A percentile compares a stretch with the other conserved stretches of the same genome.
phyloP scores from a whole-genome alignment of 305 asterid genomes.

The Caryopteris hybrid region DNA sequence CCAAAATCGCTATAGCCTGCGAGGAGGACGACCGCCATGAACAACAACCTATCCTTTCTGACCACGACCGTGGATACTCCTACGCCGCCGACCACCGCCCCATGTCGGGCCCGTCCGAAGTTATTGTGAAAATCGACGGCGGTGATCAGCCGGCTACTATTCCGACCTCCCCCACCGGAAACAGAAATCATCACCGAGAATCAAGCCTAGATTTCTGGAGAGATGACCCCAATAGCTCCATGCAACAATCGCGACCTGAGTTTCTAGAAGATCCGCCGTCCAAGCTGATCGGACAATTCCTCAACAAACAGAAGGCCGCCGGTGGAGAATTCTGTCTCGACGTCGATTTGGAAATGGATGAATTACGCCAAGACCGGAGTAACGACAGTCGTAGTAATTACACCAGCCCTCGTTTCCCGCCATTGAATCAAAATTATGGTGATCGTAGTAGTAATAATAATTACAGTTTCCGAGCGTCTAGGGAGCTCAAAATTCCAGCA shows the following conservation, averaged over 20 bases:
- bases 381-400: neutral
- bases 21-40: slow-evolving; percentile 37
- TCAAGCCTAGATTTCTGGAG: slow-evolving; percentile 49
- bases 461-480: slow-evolving; percentile 21
- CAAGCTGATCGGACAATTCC: slow-evolving; percentile 54
- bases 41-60: slow-evolving; percentile 52
- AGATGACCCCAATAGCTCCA: slow-evolving; percentile 7
- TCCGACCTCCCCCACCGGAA: neutral
- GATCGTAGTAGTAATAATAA: neutral
- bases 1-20: slow-evolving; percentile 30
- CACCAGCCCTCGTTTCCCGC: slow-evolving; percentile 14
- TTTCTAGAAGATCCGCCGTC: slow-evolving; percentile 59
- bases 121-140: slow-evolving; percentile 63
- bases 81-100: slow-evolving; percentile 4
- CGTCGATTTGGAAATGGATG: slow-evolving; percentile 78
- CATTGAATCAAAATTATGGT: slow-evolving; percentile 2
- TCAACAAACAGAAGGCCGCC: slow-evolving; percentile 58
- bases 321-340: slow-evolving; percentile 60
- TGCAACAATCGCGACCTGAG: slow-evolving; percentile 14
- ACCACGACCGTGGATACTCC: slow-evolving; percentile 28
- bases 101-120: slow-evolving; percentile 34
- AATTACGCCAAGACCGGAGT: slow-evolving; percentile 34
- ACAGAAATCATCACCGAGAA: slow-evolving; percentile 24
- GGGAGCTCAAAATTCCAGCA: slow-evolving; percentile 38
- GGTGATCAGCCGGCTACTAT: slow-evolving; percentile 6